Conservation (phyloP, 805 yeast genomes). For the Ogataea dorogensis region DNA sequence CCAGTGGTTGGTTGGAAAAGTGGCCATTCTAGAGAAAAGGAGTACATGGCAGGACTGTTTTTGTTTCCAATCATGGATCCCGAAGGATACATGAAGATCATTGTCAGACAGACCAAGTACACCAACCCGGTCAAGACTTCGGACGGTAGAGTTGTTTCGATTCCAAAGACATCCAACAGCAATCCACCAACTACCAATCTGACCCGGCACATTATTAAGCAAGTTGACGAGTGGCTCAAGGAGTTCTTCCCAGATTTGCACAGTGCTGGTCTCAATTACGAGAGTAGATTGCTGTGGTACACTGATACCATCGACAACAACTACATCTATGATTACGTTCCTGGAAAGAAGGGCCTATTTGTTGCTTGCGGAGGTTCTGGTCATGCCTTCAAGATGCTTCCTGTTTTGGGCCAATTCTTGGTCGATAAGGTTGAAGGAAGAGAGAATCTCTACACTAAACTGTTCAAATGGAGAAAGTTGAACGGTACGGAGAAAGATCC, state of each 20-base stretch:
- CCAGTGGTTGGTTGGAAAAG: constrained; percentile 38
- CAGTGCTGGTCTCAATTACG: constrained; percentile 23
- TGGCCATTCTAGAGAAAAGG: constrained; percentile 33
- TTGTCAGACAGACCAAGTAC: constrained; percentile 37
- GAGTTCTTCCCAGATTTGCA: constrained; percentile 32
- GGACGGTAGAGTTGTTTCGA: constrained; percentile 26
- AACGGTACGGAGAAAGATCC: constrained; percentile 26
- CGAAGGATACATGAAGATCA: constrained; percentile 37
- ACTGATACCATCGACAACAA: constrained; percentile 36
- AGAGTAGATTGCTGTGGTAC: constrained; percentile 33
- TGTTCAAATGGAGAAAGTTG: constrained; percentile 36
- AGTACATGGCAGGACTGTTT: constrained; percentile 33
- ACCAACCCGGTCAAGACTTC: constrained; percentile 30
- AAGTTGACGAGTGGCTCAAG: constrained; percentile 28
- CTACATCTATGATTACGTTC: constrained; percentile 34
- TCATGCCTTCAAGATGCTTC: constrained; percentile 37
- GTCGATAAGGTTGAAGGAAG: constrained; percentile 35
- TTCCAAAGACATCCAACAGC: constrained; percentile 31
- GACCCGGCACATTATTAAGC: constrained; percentile 28
- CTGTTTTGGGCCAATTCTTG: constrained; percentile 33
- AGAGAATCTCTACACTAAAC: constrained; percentile 30
- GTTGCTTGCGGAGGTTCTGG: constrained; percentile 38
- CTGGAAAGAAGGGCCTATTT: constrained; percentile 30
- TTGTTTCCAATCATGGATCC: constrained; percentile 37
- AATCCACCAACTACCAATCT: constrained; percentile 18